phyloP scores from a whole-genome alignment of 1,284 basidiomycete genomes.

The Naganishia sp. region DNA sequence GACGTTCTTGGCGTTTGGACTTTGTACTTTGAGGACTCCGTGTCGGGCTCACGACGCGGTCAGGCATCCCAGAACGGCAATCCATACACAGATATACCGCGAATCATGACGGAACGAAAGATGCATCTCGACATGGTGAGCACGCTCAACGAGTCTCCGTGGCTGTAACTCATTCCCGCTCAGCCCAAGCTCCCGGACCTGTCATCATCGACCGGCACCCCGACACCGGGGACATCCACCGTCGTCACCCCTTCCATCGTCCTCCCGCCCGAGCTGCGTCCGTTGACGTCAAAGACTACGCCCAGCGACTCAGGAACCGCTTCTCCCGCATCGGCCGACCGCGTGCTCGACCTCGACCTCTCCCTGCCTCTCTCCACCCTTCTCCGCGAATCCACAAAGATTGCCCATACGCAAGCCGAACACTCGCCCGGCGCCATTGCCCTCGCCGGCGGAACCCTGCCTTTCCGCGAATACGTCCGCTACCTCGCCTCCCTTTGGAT shows the following conservation, averaged over 20 bases:
- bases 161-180: background rate
- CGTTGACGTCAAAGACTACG: conserved; percentile 23
- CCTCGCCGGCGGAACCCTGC: conserved; percentile 64
- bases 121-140: no score
- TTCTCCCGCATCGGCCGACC: background rate
- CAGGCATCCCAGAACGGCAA: no score
- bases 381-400: conserved; percentile 62
- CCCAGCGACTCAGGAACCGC: background rate
- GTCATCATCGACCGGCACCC: conserved; percentile 1
- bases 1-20: no score
- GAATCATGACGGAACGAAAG: no score
- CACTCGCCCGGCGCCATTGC: conserved; percentile 64
- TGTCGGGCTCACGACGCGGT: no score
- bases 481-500: conserved; percentile 76
- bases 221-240: conserved; percentile 17
- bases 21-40: no score
- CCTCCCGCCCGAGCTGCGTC: conserved; percentile 28
- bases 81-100: no score
- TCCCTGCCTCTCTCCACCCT: conserved; percentile 51
- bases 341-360: conserved; percentile 42
- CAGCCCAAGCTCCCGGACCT: conserved; percentile 18
- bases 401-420: conserved; percentile 66
- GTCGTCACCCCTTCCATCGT: conserved; percentile 31
- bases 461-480: conserved; percentile 66
- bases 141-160: no score